Evolutionary conservation across 2,329 filamentous ascomycete species (phyloP).

Genomic region (Colletotrichum sp.): DNA sequence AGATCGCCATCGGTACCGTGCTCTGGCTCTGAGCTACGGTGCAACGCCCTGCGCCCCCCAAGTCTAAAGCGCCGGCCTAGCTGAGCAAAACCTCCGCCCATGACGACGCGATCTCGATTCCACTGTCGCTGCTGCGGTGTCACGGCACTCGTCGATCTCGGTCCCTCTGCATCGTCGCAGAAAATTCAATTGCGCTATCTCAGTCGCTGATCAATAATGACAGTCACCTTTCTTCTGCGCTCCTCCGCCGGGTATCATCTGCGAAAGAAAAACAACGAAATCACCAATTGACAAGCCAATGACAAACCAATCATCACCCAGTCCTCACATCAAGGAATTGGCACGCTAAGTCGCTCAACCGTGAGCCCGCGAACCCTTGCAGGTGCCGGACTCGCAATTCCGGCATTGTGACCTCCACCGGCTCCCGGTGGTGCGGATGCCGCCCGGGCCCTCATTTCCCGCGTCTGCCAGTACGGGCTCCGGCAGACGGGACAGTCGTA

Average conservation of each 20-base stretch:
- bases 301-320: background rate
- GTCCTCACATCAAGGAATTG: background rate
- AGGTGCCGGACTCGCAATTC: background rate
- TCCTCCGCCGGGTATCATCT: background rate
- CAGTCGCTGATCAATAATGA: background rate
- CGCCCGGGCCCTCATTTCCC: conserved; percentile 6
- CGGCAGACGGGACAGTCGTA: conserved; percentile 45
- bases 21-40: background rate
- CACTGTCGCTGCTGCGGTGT: background rate
- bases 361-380: background rate
- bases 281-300: background rate
- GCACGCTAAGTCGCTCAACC: background rate
- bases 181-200: background rate
- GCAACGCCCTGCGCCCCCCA: background rate
- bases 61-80: background rate
- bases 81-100: conserved; percentile 1
- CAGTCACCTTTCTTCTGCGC: background rate
- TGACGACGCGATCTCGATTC: background rate
- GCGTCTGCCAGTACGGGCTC: conserved; percentile 33
- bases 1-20: background rate
- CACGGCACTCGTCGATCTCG: background rate
- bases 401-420: background rate
- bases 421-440: background rate
- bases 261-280: background rate
- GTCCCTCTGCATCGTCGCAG: background rate